Evolutionary conservation across 78 protist species (phyloP).

Genomic region (Guillardia theta): DNA sequence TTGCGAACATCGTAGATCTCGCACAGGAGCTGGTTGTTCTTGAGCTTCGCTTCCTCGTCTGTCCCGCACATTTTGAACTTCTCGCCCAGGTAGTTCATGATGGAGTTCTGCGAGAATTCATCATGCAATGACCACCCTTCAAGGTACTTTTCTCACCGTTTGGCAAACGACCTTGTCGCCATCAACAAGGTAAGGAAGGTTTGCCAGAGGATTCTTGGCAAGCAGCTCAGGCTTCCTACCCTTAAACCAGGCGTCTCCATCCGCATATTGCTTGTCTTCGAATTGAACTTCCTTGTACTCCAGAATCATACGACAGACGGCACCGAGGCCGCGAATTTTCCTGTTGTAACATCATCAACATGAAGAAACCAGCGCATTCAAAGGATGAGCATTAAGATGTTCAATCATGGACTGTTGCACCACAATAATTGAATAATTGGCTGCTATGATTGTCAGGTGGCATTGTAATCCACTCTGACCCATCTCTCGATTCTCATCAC

Average conservation of each 20-base stretch:
- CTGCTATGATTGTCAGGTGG: too few species aligned
- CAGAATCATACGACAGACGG: not conserved
- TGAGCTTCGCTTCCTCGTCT: not conserved
- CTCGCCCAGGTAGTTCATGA: too few species aligned
- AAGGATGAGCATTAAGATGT: too few species aligned
- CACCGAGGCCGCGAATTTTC: not conserved
- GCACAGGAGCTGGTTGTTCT: not conserved
- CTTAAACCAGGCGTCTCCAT: not conserved
- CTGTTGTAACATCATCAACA: too few species aligned
- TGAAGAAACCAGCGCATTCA: too few species aligned
- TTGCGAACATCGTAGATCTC: not conserved
- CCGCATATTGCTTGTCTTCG: not conserved
- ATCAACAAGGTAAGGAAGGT: not conserved
- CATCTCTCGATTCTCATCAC: too few species aligned
- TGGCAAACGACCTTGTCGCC: not conserved
- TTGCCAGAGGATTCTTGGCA: not conserved
- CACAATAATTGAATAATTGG: too few species aligned
- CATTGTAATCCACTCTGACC: too few species aligned
- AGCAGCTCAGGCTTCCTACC: not conserved
- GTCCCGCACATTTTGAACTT: not conserved
- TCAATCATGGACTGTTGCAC: too few species aligned
- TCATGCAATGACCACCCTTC: too few species aligned
- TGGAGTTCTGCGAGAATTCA: too few species aligned
- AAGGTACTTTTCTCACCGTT: too few species aligned
- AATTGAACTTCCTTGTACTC: not conserved